A percentile compares a stretch with the other conserved stretches of the same genome.
Conservation (phyloP, 2,329 filamentous ascomycete genomes). For the Erysiphe neolycopersici region DNA sequence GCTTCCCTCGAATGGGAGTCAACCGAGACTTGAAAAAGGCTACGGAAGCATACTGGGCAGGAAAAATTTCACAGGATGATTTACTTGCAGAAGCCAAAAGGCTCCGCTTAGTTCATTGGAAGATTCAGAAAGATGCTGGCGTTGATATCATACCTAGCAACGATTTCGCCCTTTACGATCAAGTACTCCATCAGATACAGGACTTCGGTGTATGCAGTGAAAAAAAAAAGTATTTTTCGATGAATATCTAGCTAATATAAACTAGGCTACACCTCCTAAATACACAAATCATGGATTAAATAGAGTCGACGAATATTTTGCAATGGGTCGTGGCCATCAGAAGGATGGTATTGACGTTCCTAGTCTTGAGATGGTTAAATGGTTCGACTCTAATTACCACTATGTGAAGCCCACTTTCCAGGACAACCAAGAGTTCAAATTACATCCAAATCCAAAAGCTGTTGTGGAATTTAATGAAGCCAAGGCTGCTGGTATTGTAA, state of each 20-base stretch:
- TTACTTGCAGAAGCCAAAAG: slow-evolving; percentile 90
- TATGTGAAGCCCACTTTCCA: slow-evolving; percentile 98
- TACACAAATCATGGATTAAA: slow-evolving; percentile 79
- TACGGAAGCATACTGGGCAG: slow-evolving; percentile 92
- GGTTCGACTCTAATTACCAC: slow-evolving; percentile 99
- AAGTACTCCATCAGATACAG: slow-evolving; percentile 93
- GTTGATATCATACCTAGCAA: slow-evolving; percentile 97
- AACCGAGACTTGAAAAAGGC: slow-evolving; percentile 99
- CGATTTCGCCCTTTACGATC: slow-evolving; percentile 97
- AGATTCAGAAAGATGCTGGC: slow-evolving; percentile 96
- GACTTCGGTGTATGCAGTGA: slow-evolving; percentile 56
- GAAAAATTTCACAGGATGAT: slow-evolving; percentile 76
- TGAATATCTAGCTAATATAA: slow-evolving; percentile 2
- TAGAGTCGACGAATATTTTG: slow-evolving; percentile 89
- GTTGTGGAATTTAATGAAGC: slow-evolving; percentile 87
- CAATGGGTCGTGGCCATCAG: slow-evolving; percentile 97
- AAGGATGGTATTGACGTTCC: slow-evolving; percentile 84
- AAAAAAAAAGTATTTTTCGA: background rate
- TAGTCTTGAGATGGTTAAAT: slow-evolving; percentile 97
- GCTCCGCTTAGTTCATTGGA: slow-evolving; percentile 91
- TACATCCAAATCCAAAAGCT: slow-evolving; percentile 69
- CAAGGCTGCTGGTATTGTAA: slow-evolving; percentile 83
- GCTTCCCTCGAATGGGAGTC: slow-evolving; percentile 96
- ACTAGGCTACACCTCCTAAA: slow-evolving; percentile 64
- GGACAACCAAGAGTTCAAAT: slow-evolving; percentile 89